These are phyloP conservation scores for Colletotrichum liaoningense DNA, from an alignment of 2,329 filamentous ascomycete genomes.

Conservation along the genomic window DNA sequence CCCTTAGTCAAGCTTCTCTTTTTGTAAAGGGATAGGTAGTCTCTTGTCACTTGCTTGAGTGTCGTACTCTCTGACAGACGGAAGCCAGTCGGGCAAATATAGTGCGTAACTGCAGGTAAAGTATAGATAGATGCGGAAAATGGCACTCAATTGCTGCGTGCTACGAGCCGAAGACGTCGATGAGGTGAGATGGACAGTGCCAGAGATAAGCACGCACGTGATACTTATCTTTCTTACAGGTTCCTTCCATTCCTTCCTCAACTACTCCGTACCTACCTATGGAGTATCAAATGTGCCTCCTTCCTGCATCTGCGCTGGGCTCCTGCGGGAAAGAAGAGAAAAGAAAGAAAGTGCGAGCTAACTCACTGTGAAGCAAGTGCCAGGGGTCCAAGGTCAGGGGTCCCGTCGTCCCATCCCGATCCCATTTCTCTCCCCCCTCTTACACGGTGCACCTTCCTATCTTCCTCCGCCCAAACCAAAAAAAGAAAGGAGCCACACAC, in stretches of 20 bases:
- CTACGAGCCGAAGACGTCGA: not conserved
- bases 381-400: slow-evolving; percentile 17
- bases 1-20: not conserved
- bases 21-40: not conserved
- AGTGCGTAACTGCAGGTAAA: not conserved
- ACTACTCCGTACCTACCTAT: no score
- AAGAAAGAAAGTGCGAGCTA: not conserved
- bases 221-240: not conserved
- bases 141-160: not conserved
- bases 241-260: not conserved
- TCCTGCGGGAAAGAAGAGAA: not conserved
- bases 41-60: not conserved
- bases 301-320: not conserved
- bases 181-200: not conserved
- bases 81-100: not conserved
- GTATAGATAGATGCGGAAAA: not conserved
- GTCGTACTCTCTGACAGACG: not conserved
- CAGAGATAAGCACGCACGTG: not conserved
- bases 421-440: not conserved
- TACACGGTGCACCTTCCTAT: not conserved
- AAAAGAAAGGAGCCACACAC: not conserved
- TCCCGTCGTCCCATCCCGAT: slow-evolving; percentile 26
- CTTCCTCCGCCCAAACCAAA: not conserved
- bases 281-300: no score
- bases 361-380: not conserved